These are phyloP conservation scores for Magnolia officinalis DNA, from an alignment of 164 flowering plant genomes.

Conservation along the genomic window DNA sequence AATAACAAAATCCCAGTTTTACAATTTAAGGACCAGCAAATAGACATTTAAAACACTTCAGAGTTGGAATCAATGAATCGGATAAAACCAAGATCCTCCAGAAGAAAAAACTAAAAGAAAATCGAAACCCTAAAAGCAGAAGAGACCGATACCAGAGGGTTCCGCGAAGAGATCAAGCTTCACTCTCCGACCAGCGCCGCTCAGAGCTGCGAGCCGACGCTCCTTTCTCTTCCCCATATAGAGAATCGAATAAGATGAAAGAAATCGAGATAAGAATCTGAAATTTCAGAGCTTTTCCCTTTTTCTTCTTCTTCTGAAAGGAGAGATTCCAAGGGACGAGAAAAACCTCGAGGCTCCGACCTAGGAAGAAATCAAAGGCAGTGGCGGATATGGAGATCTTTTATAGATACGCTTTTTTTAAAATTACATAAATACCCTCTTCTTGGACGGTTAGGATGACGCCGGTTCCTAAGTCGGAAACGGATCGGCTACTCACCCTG, in stretches of 20 bases:
- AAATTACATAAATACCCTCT: background rate
- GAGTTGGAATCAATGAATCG: too few relatives aligned
- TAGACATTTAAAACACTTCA: too few relatives aligned
- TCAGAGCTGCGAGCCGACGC: constrained; percentile 19
- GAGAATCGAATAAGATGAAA: background rate
- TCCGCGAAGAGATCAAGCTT: constrained; percentile 96
- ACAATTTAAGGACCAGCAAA: background rate
- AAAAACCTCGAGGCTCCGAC: background rate
- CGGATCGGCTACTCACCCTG: too few relatives aligned
- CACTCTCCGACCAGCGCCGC: constrained; percentile 34
- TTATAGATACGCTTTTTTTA: background rate
- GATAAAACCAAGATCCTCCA: background rate
- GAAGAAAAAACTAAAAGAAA: background rate
- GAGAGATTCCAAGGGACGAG: background rate
- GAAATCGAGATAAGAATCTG: background rate
- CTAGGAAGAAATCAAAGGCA: background rate
- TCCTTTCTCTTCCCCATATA: constrained; percentile 24
- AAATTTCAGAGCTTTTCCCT: background rate
- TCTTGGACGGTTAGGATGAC: background rate
- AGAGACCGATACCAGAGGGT: constrained; percentile 68
- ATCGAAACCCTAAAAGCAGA: background rate
- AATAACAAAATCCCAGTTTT: background rate
- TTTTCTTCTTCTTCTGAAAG: background rate
- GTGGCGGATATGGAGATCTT: background rate
- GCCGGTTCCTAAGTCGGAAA: too few relatives aligned